A percentile compares a stretch with the other conserved stretches of the same genome.
These are phyloP conservation scores for Macadamia integrifolia DNA, from an alignment of 164 flowering plant species.

Conservation along the genomic window DNA sequence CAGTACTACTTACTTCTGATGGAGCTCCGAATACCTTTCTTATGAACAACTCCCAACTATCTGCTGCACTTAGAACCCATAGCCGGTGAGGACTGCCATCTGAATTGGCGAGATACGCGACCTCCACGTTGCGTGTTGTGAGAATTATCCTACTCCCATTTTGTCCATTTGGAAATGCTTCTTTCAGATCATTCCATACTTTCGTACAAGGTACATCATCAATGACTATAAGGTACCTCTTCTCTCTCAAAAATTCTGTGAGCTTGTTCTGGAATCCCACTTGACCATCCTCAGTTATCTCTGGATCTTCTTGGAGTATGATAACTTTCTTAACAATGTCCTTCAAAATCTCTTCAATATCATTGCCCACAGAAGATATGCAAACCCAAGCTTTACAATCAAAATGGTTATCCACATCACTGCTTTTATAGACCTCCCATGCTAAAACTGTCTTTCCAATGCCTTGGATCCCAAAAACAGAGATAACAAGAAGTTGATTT, in stretches of 20 bases:
- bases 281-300: too few species aligned
- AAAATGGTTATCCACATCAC: conserved; percentile 6
- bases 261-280: too few species aligned
- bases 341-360: conserved; percentile 6
- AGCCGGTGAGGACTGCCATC: not conserved
- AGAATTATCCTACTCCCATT: conserved; percentile 10
- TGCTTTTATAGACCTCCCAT: conserved; percentile 4
- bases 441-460: conserved; percentile 8
- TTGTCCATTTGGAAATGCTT: not conserved
- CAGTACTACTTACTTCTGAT: not conserved
- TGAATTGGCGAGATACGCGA: not conserved
- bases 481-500: not conserved
- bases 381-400: conserved; percentile 15
- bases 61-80: not conserved
- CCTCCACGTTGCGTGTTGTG: conserved; percentile 8
- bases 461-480: too few species aligned
- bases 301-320: too few species aligned
- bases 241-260: not conserved
- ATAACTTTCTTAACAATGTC: not conserved
- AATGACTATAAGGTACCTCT: conserved; percentile 6
- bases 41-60: conserved; percentile 12
- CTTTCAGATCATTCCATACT: not conserved
- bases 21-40: not conserved
- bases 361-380: conserved; percentile 8
- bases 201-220: conserved; percentile 7